Evolutionary conservation across 352 stramenopile genomes (phyloP).

Genomic region (Phytophthora fragariaefolia): DNA sequence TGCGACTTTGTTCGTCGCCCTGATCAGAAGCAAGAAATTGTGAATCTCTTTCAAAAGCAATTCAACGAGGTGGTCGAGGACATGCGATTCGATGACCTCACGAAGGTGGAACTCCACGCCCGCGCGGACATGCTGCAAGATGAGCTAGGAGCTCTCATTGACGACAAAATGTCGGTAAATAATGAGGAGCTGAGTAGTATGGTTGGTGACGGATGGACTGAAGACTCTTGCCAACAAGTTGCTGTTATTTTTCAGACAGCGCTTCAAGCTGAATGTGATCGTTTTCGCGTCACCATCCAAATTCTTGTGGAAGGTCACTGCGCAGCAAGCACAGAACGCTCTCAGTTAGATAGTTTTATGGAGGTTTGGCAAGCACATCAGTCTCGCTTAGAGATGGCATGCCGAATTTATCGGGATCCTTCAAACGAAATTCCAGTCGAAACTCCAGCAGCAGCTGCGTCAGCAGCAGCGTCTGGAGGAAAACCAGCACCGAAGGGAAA

Average conservation of each 20-base stretch:
- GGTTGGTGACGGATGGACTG: conserved; percentile 61
- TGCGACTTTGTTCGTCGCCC: conserved; percentile 60
- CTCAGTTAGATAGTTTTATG: conserved; percentile 33
- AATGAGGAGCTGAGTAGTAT: conserved; percentile 57
- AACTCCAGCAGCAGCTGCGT: conserved; percentile 2
- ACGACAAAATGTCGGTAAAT: conserved; percentile 46
- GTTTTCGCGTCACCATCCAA: conserved; percentile 66
- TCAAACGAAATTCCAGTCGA: conserved; percentile 27
- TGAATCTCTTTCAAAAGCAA: conserved; percentile 71
- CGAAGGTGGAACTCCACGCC: conserved; percentile 84
- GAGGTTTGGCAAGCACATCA: conserved; percentile 40
- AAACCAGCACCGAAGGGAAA: conserved; percentile 49
- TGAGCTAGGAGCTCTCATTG: conserved; percentile 55
- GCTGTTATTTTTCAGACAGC: conserved; percentile 57
- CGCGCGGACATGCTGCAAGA: conserved; percentile 77
- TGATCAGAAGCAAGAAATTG: conserved; percentile 69
- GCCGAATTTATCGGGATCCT: conserved; percentile 50
- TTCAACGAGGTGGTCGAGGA: conserved; percentile 87
- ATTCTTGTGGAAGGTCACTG: conserved; percentile 61
- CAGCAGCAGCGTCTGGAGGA: conserved; percentile 16
- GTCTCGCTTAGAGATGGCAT: conserved; percentile 43
- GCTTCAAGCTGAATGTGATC: conserved; percentile 77
- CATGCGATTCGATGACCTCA: conserved; percentile 84
- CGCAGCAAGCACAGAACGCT: conserved; percentile 51
- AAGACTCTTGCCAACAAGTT: conserved; percentile 52